These are phyloP conservation scores for Carex parvula DNA, from an alignment of 176 grass and related monocot species.

Conservation along the genomic window DNA sequence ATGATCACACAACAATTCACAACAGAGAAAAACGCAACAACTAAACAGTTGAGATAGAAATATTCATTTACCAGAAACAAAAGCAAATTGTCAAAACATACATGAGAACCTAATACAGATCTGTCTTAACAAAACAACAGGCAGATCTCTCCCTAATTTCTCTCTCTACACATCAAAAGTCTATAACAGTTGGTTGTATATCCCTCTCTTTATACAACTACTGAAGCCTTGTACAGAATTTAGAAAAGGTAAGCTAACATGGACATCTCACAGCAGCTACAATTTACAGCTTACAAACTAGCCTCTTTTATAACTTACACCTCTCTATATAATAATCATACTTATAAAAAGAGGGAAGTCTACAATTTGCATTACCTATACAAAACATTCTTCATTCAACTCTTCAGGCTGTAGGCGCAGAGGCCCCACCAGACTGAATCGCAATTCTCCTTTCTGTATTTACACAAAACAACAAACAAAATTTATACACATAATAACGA, in stretches of 20 bases:
- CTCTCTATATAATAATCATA: conserved; percentile 37
- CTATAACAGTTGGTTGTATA: conserved; percentile 22
- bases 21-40: not conserved
- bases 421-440: conserved; percentile 45
- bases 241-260: conserved; percentile 9
- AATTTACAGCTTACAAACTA: conserved; percentile 58
- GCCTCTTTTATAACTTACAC: conserved; percentile 42
- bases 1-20: not conserved
- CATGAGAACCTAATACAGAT: conserved; percentile 13
- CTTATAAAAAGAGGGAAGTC: conserved; percentile 38
- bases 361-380: conserved; percentile 49
- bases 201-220: conserved; percentile 19
- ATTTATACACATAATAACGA: not conserved
- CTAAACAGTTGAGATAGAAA: too few relatives aligned
- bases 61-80: conserved; percentile 10
- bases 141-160: conserved; percentile 12
- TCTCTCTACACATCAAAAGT: conserved; percentile 13
- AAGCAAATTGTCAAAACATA: conserved; percentile 20
- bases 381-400: conserved; percentile 38
- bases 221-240: conserved; percentile 11
- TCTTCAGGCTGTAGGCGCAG: conserved; percentile 34
- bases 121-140: conserved; percentile 19
- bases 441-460: conserved; percentile 60
- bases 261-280: conserved; percentile 39
- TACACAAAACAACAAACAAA: not conserved